Base-by-base conservation (phyloP, 495 filamentous ascomycete genomes). In the Aspergillus nidulans region DNA sequence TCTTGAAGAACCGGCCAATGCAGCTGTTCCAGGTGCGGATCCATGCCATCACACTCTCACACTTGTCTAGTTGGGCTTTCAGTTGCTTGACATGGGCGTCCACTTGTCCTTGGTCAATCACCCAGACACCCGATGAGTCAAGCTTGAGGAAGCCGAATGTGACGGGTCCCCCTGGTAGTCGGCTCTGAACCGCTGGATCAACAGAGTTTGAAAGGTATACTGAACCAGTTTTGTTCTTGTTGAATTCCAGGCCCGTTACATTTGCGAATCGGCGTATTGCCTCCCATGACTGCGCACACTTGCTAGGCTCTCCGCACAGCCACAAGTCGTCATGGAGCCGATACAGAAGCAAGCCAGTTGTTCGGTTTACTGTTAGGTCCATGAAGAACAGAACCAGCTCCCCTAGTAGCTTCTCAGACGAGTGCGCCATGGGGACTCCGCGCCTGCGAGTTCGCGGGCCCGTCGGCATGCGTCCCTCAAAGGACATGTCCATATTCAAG, bases 1-100 rank as follows among this genome's bases (percentile, higher is more conserved):
- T 75, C 26, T 72, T 74, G 65, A 86, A 83, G 59, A 85, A 86
- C 0, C 73, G 74, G 3, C 74, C 75, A 16, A 76, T 78, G 53
- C 81, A 85, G 24, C 71, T 80, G 61, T 85, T 85, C 77, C 81
- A 86, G 3, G 77, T 81, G 45, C 83, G 77, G 18, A 85, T 75
- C 74, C 80, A 85, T 5, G 72, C 69, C 53, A 86, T 79, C 20
- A 85, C 63, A 45, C 73, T 78, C 23, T 70, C 67, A 28, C 68
- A 65, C 2, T 60, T 44, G 19, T 71, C 58, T 9, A 86, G 74
- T 63, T 86, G 80, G 15, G 62, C 70, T 49, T 75, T 72, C 6
- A 86, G 73, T 41, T 84, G 78, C 0, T 63, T 55, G 49, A 83
- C 76, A 53, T 86, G 82, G 7, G 71, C 66, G 26, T 82, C 70